Percentiles rank a stretch among this genome's conserved stretches.
phyloP scores from a whole-genome alignment of 2,329 filamentous ascomycete genomes.

The Ambrosiella cleistominuta region DNA sequence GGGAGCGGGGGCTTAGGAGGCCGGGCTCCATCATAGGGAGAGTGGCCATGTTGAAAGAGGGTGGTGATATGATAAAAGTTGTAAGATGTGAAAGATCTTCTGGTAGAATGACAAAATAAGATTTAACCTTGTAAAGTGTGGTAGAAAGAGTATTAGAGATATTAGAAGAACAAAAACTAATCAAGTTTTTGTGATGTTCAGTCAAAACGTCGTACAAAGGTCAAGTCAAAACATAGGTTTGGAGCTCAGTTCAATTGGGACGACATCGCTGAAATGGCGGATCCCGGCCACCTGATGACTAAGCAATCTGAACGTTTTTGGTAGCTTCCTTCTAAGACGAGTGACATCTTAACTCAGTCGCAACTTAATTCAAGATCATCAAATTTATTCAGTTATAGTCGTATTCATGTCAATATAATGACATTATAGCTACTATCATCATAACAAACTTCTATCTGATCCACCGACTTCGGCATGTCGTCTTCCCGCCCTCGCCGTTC shows the following conservation, averaged over 20 bases:
- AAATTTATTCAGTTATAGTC: not conserved
- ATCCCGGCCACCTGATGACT: not conserved
- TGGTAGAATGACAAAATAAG: too few relatives aligned
- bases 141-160: not conserved
- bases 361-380: not conserved
- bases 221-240: not conserved
- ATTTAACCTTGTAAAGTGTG: not conserved
- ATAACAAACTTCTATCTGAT: not conserved
- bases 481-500: conserved; percentile 5
- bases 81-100: not conserved
- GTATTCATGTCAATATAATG: too few relatives aligned
- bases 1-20: conserved; percentile 10
- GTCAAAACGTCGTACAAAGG: not conserved
- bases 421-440: not conserved
- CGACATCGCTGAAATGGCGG: not conserved
- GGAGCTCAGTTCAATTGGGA: not conserved
- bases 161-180: not conserved
- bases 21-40: conserved; percentile 10
- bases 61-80: not conserved
- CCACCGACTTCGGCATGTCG: not conserved
- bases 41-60: conserved; percentile 14
- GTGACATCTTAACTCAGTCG: not conserved
- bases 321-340: conserved; percentile 1
- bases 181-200: not conserved
- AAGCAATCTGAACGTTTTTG: not conserved